Evolutionary conservation across 805 yeast species (phyloP).

Genomic region (Lachancea quebecensis): DNA sequence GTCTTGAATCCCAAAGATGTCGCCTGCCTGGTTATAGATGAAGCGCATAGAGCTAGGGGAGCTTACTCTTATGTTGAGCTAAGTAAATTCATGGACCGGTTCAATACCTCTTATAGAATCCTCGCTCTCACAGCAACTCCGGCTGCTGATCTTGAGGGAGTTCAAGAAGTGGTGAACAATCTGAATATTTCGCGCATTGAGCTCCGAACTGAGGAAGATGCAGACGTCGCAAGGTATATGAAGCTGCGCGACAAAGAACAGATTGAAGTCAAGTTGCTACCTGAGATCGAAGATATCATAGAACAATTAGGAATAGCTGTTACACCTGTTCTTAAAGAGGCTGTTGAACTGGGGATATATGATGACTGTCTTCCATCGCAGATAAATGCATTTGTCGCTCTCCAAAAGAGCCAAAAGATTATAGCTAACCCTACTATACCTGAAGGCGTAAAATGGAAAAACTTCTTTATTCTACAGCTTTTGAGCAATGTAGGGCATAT

Average conservation of each 20-base stretch:
- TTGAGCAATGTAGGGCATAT: slow-evolving; percentile 69
- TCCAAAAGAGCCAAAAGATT: slow-evolving; percentile 60
- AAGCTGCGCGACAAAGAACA: slow-evolving; percentile 58
- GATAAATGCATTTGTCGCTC: slow-evolving; percentile 62
- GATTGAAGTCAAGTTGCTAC: slow-evolving; percentile 45
- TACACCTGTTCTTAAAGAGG: slow-evolving; percentile 56
- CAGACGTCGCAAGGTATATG: slow-evolving; percentile 75
- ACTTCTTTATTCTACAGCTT: slow-evolving; percentile 52
- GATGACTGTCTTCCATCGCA: slow-evolving; percentile 58
- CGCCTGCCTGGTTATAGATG: slow-evolving; percentile 79
- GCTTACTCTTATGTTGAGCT: slow-evolving; percentile 84
- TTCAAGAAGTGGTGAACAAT: slow-evolving; percentile 75
- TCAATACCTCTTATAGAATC: slow-evolving; percentile 61
- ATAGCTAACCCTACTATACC: slow-evolving; percentile 46
- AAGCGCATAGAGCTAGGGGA: slow-evolving; percentile 91
- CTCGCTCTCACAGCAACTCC: slow-evolving; percentile 96
- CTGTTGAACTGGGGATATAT: slow-evolving; percentile 57
- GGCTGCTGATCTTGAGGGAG: slow-evolving; percentile 77
- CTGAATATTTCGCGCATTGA: slow-evolving; percentile 71
- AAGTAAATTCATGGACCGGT: slow-evolving; percentile 56
- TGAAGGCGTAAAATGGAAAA: slow-evolving; percentile 71
- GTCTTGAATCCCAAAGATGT: slow-evolving; percentile 67
- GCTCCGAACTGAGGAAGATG: slow-evolving; percentile 75
- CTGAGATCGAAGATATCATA: slow-evolving; percentile 50
- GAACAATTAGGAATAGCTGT: slow-evolving; percentile 55